A percentile compares a stretch with the other conserved stretches of the same genome.
phyloP scores from a whole-genome alignment of 768 basidiomycete species.

The Cyclocybe cylindracea region DNA sequence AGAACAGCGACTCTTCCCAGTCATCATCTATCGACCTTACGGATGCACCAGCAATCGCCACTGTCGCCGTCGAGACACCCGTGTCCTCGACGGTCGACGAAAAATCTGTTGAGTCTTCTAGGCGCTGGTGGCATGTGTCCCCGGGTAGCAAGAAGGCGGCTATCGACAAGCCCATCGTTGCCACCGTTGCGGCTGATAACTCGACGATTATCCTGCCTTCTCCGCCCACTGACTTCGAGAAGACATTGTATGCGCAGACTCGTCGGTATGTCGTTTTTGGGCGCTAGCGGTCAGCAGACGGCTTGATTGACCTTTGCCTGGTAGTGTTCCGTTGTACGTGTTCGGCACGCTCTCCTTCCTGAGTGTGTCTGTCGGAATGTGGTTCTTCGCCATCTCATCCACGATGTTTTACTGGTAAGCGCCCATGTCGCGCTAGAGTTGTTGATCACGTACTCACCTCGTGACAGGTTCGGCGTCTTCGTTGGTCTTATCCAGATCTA shows the following conservation, averaged over 20 bases:
- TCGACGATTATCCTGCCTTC: constrained; percentile 21
- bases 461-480: constrained; percentile 22
- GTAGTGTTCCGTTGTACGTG: constrained; percentile 21
- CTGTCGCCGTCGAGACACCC: constrained; percentile 6
- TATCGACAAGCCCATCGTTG: constrained; percentile 11
- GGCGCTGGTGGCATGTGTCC: constrained; percentile 14
- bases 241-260: constrained; percentile 21
- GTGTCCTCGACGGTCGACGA: neutral
- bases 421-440: neutral
- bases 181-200: constrained; percentile 15
- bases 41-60: neutral
- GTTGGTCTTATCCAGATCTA: constrained; percentile 24
- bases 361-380: constrained; percentile 25
- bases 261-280: constrained; percentile 12
- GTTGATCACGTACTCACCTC: neutral
- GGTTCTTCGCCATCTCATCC: constrained; percentile 26
- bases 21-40: neutral
- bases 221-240: constrained; percentile 23
- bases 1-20: neutral
- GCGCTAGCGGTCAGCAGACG: neutral
- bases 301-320: neutral
- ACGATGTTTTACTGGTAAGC: constrained; percentile 25
- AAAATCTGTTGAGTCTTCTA: constrained; percentile 1
- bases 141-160: constrained; percentile 5
- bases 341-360: constrained; percentile 27